Base-by-base conservation (phyloP, 345 rosid species). In the Hibiscus trionum region DNA sequence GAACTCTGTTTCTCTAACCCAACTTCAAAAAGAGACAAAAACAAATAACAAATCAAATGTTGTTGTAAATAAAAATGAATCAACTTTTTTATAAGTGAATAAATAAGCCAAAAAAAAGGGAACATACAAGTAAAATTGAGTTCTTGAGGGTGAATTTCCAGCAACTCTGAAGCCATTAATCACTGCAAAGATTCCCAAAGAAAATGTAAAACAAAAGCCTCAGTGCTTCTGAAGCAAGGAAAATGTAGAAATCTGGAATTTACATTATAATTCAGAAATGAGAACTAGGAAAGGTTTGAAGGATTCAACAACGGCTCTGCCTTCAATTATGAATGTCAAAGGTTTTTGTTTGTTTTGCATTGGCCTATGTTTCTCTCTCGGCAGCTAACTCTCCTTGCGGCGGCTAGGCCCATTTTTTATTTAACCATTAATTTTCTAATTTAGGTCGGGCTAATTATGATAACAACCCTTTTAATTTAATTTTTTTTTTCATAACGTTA, bases 1-100 rank as follows among this genome's bases (percentile, higher is more conserved):
- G 86, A 73, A 66, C 86, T 83, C 76, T 65, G 86, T 60, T 84
- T 87, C 86, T 81, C 80, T 77, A 81, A 24, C 82, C 81, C 91
- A 79, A 87, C 91, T 87, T 71, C 7, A 64, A 1, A 37, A 62
- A 72, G 66, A 56, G 46, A 72, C n/a, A 49, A 66, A 7, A n/a
- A 8, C 1, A 58, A 56, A 39, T 6, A 58, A 71, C 16, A 27
- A 58, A 12, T 67, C 24, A 44, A 42, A 65, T 2, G 39, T 4
- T 1, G 8, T 3, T 19, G 16, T 55, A 50, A 52, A 49, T 0
- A 69, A 50, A 15, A 29, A 12, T 35, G 11, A 7, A 49, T 9
- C 14, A 67, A 50, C 8, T 14, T 0, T 59, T 63, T n/a, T 14
- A 14, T 0, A 42, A 9, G 35, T 9, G 19, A 50, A 14, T 19